Percentiles rank a stretch among this genome's conserved stretches.
Conservation (phyloP, 73 alveolate species). For the Paramecium octaurelia region DNA sequence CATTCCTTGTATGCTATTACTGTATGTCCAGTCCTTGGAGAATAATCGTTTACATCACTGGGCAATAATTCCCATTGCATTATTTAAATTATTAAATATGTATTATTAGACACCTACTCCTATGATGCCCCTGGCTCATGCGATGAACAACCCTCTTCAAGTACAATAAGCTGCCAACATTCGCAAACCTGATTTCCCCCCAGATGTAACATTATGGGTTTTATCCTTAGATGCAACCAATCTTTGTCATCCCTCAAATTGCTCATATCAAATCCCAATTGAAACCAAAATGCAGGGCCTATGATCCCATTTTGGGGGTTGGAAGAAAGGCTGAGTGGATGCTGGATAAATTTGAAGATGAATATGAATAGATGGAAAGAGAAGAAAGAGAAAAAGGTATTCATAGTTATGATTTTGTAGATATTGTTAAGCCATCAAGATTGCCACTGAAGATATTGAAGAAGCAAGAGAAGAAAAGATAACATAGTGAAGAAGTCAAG, state of each 20-base stretch:
- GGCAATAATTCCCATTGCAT: background rate
- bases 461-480: background rate
- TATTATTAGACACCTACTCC: background rate
- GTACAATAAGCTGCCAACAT: background rate
- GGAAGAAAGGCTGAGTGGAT: constrained; percentile 43
- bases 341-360: constrained; percentile 45
- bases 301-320: constrained; percentile 15
- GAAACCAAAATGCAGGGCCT: constrained; percentile 55
- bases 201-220: background rate
- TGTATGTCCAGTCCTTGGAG: constrained; percentile 85
- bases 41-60: background rate
- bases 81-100: background rate
- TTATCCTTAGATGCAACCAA: background rate
- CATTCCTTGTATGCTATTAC: constrained; percentile 48
- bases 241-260: constrained; percentile 29
- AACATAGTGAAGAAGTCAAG: background rate
- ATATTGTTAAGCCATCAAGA: background rate
- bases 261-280: constrained; percentile 44
- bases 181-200: constrained; percentile 35
- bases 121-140: constrained; percentile 34
- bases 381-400: constrained; percentile 42
- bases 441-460: background rate
- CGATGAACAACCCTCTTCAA: background rate
- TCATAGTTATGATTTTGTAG: background rate
- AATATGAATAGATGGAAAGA: constrained; percentile 4